Conservation (phyloP, 192 early-diverging fungal genomes). For the Linnemannia elongata region DNA sequence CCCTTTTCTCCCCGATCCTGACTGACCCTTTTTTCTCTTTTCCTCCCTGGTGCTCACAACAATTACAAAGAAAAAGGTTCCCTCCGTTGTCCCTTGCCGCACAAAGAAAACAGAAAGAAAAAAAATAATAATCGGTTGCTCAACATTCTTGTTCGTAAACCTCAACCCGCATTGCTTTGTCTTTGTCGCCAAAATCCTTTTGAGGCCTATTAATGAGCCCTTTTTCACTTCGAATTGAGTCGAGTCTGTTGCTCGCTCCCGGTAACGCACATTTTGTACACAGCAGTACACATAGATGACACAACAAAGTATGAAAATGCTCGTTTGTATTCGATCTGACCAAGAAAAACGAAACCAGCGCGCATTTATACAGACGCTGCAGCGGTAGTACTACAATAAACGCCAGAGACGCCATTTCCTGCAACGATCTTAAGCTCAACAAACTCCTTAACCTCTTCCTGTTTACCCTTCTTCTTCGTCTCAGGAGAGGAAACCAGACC, state of each 20-base stretch:
- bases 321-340: neutral
- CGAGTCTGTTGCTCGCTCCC: too few relatives aligned
- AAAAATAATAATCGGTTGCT: too few relatives aligned
- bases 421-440: slow-evolving; percentile 57
- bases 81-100: neutral
- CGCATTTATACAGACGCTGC: neutral
- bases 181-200: too few relatives aligned
- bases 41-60: neutral
- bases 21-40: too few relatives aligned
- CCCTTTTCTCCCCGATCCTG: too few relatives aligned
- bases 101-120: neutral
- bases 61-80: neutral
- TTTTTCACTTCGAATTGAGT: too few relatives aligned
- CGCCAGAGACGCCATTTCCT: slow-evolving; percentile 54
- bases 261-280: neutral
- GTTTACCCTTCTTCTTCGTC: slow-evolving; percentile 2
- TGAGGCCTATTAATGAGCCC: too few relatives aligned
- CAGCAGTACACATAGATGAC: neutral
- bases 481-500: neutral
- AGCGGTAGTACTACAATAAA: slow-evolving; percentile 18
- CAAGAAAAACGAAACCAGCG: neutral
- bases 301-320: neutral
- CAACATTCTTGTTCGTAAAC: neutral
- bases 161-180: too few relatives aligned
- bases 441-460: neutral